Conservation (phyloP, 257 asterid species). For the Solanum microdontum region DNA sequence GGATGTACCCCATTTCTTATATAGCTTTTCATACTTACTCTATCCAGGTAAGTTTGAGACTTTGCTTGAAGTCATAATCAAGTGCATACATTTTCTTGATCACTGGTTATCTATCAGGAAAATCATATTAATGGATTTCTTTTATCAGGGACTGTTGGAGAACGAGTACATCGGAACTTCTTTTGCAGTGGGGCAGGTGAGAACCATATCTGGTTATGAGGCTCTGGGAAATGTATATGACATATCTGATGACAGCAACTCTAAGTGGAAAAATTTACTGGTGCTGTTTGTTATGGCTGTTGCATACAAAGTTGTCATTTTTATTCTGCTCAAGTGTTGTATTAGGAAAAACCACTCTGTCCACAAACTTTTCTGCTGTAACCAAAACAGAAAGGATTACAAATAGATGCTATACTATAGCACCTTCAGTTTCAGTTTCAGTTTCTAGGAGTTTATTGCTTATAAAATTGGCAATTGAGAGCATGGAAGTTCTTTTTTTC, state of each 20-base stretch:
- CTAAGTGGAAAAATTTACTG: slow-evolving; percentile 79
- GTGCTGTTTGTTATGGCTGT: slow-evolving; percentile 67
- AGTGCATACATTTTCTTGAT: neutral
- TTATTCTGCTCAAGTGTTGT: slow-evolving; percentile 42
- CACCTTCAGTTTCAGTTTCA: neutral
- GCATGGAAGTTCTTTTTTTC: neutral
- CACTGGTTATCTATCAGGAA: neutral
- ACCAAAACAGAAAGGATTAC: slow-evolving; percentile 16
- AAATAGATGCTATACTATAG: neutral
- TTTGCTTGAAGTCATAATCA: neutral
- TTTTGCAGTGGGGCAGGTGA: slow-evolving; percentile 80
- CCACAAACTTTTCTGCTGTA: slow-evolving; percentile 31
- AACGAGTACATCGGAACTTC: slow-evolving; percentile 70
- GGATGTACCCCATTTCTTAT: slow-evolving; percentile 91
- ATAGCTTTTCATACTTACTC: slow-evolving; percentile 83
- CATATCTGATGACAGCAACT: slow-evolving; percentile 38
- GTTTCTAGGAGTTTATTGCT: neutral
- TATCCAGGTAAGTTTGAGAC: slow-evolving; percentile 55
- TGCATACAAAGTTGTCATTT: slow-evolving; percentile 57
- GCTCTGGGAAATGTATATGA: slow-evolving; percentile 61
- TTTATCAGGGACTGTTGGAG: slow-evolving; percentile 80
- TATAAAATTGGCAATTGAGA: neutral
- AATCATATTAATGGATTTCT: neutral
- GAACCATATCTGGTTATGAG: slow-evolving; percentile 74
- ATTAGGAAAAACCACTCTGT: slow-evolving; percentile 31